These are phyloP conservation scores for Phaeosphaeria sp. DNA, from an alignment of 2,329 filamentous ascomycete genomes.

Conservation along the genomic window DNA sequence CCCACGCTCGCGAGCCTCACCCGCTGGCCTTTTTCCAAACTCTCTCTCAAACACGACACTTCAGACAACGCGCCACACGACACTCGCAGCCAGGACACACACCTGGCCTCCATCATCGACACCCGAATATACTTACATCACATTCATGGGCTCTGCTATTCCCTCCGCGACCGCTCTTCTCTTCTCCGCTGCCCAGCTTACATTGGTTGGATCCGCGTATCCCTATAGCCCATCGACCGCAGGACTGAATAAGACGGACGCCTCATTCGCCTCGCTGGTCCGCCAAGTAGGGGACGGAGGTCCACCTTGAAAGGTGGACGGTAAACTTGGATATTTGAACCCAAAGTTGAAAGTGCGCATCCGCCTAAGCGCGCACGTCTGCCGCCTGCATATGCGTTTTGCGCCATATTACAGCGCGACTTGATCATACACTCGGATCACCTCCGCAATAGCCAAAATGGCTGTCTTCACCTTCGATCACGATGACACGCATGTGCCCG, in stretches of 20 bases:
- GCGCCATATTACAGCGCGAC: constrained; percentile 24
- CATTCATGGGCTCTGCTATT: constrained; percentile 56
- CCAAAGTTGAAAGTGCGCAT: constrained; percentile 35
- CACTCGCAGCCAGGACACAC: constrained; percentile 33
- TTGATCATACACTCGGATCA: constrained; percentile 17
- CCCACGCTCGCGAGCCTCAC: constrained; percentile 18
- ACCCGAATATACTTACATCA: constrained; percentile 31
- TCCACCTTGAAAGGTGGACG: constrained; percentile 63
- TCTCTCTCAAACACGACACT: constrained; percentile 26
- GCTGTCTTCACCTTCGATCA: constrained; percentile 46
- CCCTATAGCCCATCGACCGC: constrained; percentile 45
- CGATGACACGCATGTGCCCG: constrained; percentile 37
- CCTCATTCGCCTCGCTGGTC: constrained; percentile 56
- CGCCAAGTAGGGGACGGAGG: constrained; percentile 56
- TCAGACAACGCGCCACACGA: constrained; percentile 15
- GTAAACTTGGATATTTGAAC: constrained; percentile 46
- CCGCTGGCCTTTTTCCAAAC: constrained; percentile 23
- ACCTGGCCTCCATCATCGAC: constrained; percentile 37
- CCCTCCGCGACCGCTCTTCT: constrained; percentile 39
- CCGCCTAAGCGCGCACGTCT: constrained; percentile 12
- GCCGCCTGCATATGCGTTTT: constrained; percentile 32
- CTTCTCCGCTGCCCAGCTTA: constrained; percentile 38
- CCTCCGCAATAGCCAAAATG: constrained; percentile 26
- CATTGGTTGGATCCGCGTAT: constrained; percentile 43
- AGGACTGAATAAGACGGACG: constrained; percentile 50